These are phyloP conservation scores for Fusarium sp. DNA, from an alignment of 2,329 filamentous ascomycete genomes.

Conservation along the genomic window DNA sequence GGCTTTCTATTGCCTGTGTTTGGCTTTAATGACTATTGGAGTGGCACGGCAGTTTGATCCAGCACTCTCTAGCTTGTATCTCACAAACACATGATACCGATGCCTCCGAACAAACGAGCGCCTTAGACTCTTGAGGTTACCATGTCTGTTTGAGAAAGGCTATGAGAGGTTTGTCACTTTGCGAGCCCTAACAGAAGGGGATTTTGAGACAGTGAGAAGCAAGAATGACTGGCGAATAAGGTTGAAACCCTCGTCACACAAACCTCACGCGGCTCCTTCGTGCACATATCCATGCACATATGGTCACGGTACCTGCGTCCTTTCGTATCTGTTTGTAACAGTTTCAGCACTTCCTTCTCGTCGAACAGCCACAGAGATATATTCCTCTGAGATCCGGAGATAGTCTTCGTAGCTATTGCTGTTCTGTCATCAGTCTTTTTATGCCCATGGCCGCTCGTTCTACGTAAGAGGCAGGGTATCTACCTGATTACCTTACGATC, in stretches of 20 bases:
- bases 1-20: not conserved
- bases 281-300: not conserved
- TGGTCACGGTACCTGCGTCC: not conserved
- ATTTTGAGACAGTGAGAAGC: not conserved
- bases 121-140: not conserved
- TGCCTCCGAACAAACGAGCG: not conserved
- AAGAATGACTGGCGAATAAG: not conserved
- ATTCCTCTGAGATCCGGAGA: not conserved
- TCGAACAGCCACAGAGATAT: not conserved
- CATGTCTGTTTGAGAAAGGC: not conserved
- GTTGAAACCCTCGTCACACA: slow-evolving; percentile 4
- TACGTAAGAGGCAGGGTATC: not conserved
- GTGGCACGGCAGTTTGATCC: not conserved
- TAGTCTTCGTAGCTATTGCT: not conserved
- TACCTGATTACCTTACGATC: not conserved
- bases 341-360: not conserved
- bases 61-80: not conserved
- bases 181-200: not conserved
- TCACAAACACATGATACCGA: not conserved
- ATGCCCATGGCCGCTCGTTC: not conserved
- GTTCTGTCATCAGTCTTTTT: not conserved
- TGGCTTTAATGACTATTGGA: not conserved
- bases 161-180: not conserved
- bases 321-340: not conserved
- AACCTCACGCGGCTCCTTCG: not conserved